phyloP scores from a whole-genome alignment of 352 stramenopile genomes.

The Globisporangium carolinianum region DNA sequence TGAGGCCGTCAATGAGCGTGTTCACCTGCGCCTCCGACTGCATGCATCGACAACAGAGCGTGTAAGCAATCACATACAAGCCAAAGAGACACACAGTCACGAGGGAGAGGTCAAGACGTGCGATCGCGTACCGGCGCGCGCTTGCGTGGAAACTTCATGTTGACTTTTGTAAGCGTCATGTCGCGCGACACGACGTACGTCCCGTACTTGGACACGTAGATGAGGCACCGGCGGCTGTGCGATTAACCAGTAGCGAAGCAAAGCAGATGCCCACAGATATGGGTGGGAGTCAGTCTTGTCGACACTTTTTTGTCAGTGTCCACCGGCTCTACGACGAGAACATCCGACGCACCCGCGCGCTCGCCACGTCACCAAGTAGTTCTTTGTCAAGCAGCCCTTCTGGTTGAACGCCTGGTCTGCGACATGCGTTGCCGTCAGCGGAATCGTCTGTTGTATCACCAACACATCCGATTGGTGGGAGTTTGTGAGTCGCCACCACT shows the following conservation, averaged over 20 bases:
- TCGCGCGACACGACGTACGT: constrained; percentile 79
- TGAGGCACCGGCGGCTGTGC: constrained; percentile 62
- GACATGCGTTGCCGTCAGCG: constrained; percentile 79
- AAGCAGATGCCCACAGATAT: too few relatives aligned
- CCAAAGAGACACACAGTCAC: not conserved
- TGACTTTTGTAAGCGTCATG: constrained; percentile 82
- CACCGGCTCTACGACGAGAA: too few relatives aligned
- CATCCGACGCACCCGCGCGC: constrained; percentile 54
- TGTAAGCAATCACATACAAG: not conserved
- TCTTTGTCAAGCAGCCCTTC: constrained; percentile 65
- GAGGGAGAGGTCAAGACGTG: not conserved
- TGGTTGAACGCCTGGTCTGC: constrained; percentile 62
- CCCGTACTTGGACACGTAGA: constrained; percentile 58
- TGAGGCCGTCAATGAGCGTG: constrained; percentile 79
- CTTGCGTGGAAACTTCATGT: constrained; percentile 84
- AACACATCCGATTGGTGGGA: too few relatives aligned
- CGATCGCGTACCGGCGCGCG: constrained; percentile 39
- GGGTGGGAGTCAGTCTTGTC: not conserved
- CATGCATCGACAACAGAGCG: too few relatives aligned
- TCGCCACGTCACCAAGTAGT: constrained; percentile 82
- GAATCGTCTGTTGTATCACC: constrained; percentile 44
- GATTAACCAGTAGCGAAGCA: too few relatives aligned
- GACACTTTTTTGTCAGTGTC: not conserved
- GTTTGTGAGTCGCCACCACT: too few relatives aligned
- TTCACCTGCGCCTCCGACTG: constrained; percentile 68